Conservation (phyloP, 2,329 filamentous ascomycete genomes). For the Pseudocercospora macadamiae region DNA sequence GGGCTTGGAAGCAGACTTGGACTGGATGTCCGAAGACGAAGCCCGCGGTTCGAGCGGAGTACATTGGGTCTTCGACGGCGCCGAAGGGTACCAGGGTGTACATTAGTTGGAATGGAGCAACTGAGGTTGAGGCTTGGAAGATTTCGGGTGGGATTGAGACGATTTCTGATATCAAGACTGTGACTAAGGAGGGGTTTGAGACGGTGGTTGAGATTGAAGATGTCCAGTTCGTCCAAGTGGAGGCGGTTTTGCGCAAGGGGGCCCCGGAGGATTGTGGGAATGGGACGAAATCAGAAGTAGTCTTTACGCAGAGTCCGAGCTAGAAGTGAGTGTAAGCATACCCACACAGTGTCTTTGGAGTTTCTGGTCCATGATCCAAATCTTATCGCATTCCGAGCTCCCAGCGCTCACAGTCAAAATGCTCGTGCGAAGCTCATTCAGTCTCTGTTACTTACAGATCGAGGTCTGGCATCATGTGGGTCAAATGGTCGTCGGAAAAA, state of each 20-base stretch:
- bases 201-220: slow-evolving; percentile 21
- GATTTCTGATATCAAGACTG: slow-evolving; percentile 16
- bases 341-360: too few relatives aligned
- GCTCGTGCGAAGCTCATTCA: too few relatives aligned
- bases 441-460: too few relatives aligned
- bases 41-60: slow-evolving; percentile 16
- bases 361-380: too few relatives aligned
- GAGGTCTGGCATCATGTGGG: too few relatives aligned
- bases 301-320: slow-evolving; percentile 6
- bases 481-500: too few relatives aligned
- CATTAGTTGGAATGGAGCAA: slow-evolving; percentile 56
- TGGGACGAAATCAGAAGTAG: slow-evolving; percentile 12
- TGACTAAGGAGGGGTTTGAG: slow-evolving; percentile 27
- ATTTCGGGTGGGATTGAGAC: slow-evolving; percentile 30
- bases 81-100: slow-evolving; percentile 40
- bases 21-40: slow-evolving; percentile 24
- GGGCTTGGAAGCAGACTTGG: slow-evolving; percentile 27
- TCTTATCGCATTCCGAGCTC: too few relatives aligned
- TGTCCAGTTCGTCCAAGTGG: slow-evolving; percentile 21
- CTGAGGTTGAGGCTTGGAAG: slow-evolving; percentile 49
- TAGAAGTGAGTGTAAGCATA: too few relatives aligned
- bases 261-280: slow-evolving; percentile 15
- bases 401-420: too few relatives aligned
- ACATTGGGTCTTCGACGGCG: not conserved
- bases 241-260: slow-evolving; percentile 15